phyloP scores from a whole-genome alignment of 352 stramenopile species.

The Achlya hypogyna region DNA sequence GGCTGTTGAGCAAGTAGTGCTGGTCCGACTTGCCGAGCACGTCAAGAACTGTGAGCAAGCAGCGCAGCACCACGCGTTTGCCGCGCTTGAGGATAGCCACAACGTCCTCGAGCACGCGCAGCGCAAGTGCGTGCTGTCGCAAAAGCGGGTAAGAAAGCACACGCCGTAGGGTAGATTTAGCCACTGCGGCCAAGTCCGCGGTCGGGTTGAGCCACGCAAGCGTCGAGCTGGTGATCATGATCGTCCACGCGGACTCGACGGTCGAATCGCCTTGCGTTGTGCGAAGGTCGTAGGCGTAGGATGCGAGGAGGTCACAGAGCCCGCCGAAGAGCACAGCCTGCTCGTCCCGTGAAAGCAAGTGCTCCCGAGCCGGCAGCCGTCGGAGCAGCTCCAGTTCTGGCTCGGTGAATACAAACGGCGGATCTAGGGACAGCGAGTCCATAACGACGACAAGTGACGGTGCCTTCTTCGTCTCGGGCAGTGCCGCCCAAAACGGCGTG shows the following conservation, averaged over 20 bases:
- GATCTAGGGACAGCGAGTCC: not conserved
- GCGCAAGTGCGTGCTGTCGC: slow-evolving; percentile 83
- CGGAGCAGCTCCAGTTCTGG: slow-evolving; percentile 70
- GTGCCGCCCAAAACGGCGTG: slow-evolving; percentile 76
- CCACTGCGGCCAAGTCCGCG: slow-evolving; percentile 43
- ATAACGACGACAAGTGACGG: not conserved
- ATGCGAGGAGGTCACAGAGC: slow-evolving; percentile 91
- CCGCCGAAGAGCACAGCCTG: slow-evolving; percentile 62
- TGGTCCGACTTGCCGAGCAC: slow-evolving; percentile 93
- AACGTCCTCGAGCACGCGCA: slow-evolving; percentile 76
- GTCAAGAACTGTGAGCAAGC: slow-evolving; percentile 83
- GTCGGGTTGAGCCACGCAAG: slow-evolving; percentile 91
- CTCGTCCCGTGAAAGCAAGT: slow-evolving; percentile 48
- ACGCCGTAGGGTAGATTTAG: slow-evolving; percentile 74
- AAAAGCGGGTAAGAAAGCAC: slow-evolving; percentile 95
- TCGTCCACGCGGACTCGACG: slow-evolving; percentile 96
- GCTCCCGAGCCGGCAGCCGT: slow-evolving; percentile 70
- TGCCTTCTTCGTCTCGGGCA: not conserved
- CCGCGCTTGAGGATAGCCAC: slow-evolving; percentile 74
- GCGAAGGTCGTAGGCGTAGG: slow-evolving; percentile 94
- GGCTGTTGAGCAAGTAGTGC: slow-evolving; percentile 93
- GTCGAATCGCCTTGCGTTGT: slow-evolving; percentile 92
- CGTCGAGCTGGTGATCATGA: slow-evolving; percentile 90
- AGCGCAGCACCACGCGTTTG: slow-evolving; percentile 83
- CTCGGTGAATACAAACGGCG: slow-evolving; percentile 15